Conservation (phyloP, 1,139 yeast species). For the Kodamaea sp. region DNA sequence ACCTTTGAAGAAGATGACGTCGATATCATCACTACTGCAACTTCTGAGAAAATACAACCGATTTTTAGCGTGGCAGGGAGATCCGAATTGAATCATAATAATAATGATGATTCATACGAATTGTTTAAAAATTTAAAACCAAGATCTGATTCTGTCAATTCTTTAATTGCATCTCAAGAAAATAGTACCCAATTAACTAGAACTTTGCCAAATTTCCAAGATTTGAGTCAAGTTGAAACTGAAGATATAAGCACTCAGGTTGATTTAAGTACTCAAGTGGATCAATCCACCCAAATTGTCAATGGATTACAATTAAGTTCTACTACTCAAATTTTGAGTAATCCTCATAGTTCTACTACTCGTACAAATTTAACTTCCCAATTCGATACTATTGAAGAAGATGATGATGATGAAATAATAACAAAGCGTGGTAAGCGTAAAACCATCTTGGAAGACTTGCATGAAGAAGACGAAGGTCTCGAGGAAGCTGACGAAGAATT, state of each 20-base stretch:
- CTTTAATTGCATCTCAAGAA: constrained; percentile 9
- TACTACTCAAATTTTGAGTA: too few relatives aligned
- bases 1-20: constrained; percentile 14
- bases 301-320: too few relatives aligned
- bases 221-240: constrained; percentile 11
- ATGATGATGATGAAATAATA: constrained; percentile 10
- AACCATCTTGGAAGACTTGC: constrained; percentile 9
- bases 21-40: constrained; percentile 17
- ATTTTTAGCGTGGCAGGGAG: neutral
- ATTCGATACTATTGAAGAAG: constrained; percentile 3
- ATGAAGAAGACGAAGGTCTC: constrained; percentile 7
- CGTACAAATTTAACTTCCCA: neutral
- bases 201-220: constrained; percentile 24
- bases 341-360: too few relatives aligned
- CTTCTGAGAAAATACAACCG: constrained; percentile 11
- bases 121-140: constrained; percentile 34
- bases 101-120: constrained; percentile 10
- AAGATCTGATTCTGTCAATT: constrained; percentile 10
- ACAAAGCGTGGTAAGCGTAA: constrained; percentile 16
- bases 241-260: constrained; percentile 17
- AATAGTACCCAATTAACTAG: constrained; percentile 6
- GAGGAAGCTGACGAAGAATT: constrained; percentile 7
- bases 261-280: constrained; percentile 19
- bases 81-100: neutral
- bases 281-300: constrained; percentile 4